A percentile compares a stretch with the other conserved stretches of the same genome.
phyloP scores from a whole-genome alignment of 345 rosid species.

The Eutrema yunnanense region DNA sequence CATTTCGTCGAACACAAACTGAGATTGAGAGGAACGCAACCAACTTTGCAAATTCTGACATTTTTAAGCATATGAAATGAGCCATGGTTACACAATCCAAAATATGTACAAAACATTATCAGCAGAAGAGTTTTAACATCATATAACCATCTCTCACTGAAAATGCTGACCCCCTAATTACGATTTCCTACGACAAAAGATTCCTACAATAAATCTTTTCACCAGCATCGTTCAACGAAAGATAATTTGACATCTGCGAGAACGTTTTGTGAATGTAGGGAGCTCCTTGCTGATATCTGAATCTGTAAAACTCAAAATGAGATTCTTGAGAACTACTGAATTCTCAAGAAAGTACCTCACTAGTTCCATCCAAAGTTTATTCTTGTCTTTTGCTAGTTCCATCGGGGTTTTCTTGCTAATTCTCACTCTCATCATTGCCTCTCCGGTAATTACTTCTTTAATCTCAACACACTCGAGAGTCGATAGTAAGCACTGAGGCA shows the following conservation, averaged over 20 bases:
- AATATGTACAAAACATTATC: neutral
- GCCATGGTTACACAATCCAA: neutral
- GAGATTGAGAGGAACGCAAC: neutral
- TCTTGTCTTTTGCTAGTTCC: neutral
- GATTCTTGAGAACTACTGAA: neutral
- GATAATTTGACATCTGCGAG: neutral
- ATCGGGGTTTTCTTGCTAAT: neutral
- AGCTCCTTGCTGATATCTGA: neutral
- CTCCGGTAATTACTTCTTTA: neutral
- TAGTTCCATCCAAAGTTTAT: neutral
- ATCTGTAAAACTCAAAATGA: neutral
- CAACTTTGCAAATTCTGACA: neutral
- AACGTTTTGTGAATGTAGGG: neutral
- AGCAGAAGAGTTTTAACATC: neutral
- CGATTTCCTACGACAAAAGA: neutral
- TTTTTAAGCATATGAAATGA: neutral
- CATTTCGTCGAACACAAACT: neutral
- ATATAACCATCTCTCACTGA: neutral
- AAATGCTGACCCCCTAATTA: neutral
- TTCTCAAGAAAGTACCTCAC: neutral
- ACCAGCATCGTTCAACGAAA: neutral
- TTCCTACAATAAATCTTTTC: neutral
- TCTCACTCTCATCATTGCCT: neutral
- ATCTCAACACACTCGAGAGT: constrained; percentile 5
- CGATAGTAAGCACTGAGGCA: neutral